These are phyloP conservation scores for Exophiala mesophila DNA, from an alignment of 2,329 filamentous ascomycete genomes.

Conservation along the genomic window DNA sequence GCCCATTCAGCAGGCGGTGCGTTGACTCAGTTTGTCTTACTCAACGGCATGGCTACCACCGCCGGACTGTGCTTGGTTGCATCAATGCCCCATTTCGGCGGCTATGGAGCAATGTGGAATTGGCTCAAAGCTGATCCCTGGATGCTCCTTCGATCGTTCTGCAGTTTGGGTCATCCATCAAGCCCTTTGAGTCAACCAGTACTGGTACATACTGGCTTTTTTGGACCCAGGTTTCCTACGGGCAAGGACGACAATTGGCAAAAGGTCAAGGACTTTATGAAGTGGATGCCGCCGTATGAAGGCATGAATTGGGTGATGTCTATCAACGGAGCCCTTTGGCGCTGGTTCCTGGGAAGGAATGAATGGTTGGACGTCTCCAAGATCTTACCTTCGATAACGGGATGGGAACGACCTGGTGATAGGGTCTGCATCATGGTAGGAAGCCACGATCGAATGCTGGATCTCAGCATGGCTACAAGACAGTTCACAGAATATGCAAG, in stretches of 20 bases:
- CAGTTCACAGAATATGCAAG: conserved; percentile 9
- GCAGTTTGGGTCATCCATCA: conserved; percentile 47
- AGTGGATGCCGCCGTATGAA: conserved; percentile 46
- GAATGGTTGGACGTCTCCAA: conserved; percentile 4
- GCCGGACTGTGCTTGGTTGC: conserved; percentile 45
- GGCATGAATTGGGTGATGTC: conserved; percentile 46
- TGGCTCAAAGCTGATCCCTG: conserved; percentile 46
- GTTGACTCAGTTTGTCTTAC: conserved; percentile 47
- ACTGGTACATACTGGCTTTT: conserved; percentile 50
- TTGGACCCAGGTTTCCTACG: conserved; percentile 40
- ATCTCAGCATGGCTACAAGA: conserved; percentile 2
- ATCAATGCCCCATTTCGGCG: conserved; percentile 46
- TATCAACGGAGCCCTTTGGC: conserved; percentile 34
- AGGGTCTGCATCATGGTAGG: conserved; percentile 41
- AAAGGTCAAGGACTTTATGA: conserved; percentile 41
- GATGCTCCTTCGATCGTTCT: conserved; percentile 44
- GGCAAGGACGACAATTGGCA: conserved; percentile 6
- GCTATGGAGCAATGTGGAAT: conserved; percentile 41
- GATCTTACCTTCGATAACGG: conserved; percentile 21
- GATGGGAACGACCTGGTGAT: conserved; percentile 32
- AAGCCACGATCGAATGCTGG: conserved; percentile 30
- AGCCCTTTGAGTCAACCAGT: conserved; percentile 49
- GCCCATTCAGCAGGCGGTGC: conserved; percentile 52
- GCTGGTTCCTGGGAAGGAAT: conserved; percentile 7
- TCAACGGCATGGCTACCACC: conserved; percentile 37